Base-by-base conservation (phyloP, 2,329 filamentous ascomycete species). In the Fusarium armeniacum region DNA sequence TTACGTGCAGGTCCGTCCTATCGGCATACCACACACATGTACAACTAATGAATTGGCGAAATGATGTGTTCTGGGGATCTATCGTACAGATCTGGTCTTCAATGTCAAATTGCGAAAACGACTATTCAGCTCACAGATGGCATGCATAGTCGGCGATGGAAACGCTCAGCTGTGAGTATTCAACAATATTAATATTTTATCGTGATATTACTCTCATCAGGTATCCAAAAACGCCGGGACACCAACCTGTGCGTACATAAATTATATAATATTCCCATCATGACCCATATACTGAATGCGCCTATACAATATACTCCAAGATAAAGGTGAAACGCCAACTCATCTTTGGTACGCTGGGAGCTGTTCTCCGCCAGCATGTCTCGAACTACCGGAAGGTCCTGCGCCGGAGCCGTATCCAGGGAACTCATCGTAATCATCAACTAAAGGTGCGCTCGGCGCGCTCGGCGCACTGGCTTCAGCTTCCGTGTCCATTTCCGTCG, bases 391-490 rank as follows among this genome's bases (percentile, higher is more conserved):
- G 26, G 77, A 76, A 18, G 77, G 73, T 13, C 73, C 73, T 10
- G 73, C 70, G 3, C 64, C 71, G 8, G 72, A 72, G 9, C 72
- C 75, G 33, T 79, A 77, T 20, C 70, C 75, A 11, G 72, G 63
- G 71, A 86, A 82, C 64, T 87, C 83, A 68, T 87, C 83, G 58
- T 89, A 83, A 46, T 90, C 84, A 36, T 81, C 77, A n/a, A 91
- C 78, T 28, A 84, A 78, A 6, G 89, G 89, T 7, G 90, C 89
- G 44, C 85, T 87, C 3, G 88, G 86, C 69, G 90, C 89, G 46
- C 85, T 87, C 4, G 88, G 86, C 70, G 89, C 89, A 49, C 86
- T 87, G 3, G 88, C 86, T 71, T 82, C 82, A 12, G 69, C 71
- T n/a, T 72, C 62, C 6, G 58, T 40, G 20, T 60, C 61, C 13